These are phyloP conservation scores for Kodamaea ohmeri DNA, from an alignment of 1,139 yeast species.

Conservation along the genomic window DNA sequence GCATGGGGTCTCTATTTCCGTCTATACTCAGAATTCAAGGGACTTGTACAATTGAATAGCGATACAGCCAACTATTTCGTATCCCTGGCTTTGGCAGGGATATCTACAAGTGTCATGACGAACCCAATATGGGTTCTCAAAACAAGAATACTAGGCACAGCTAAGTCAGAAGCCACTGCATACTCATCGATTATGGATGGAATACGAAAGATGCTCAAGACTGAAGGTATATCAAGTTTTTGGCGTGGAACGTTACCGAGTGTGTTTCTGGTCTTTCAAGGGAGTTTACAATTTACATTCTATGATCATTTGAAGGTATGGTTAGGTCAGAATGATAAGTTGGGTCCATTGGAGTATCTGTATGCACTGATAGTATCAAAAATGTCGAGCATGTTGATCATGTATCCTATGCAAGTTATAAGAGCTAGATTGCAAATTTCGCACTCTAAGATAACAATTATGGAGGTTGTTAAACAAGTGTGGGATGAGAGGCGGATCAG, in stretches of 20 bases:
- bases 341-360: constrained; percentile 53
- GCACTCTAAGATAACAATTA: constrained; percentile 18
- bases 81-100: constrained; percentile 59
- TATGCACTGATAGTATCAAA: constrained; percentile 69
- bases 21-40: constrained; percentile 62
- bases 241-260: constrained; percentile 87
- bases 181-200: constrained; percentile 62
- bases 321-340: constrained; percentile 13
- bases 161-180: constrained; percentile 44
- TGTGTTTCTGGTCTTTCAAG: constrained; percentile 79
- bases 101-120: constrained; percentile 69
- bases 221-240: constrained; percentile 70
- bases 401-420: constrained; percentile 86
- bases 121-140: constrained; percentile 94
- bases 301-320: constrained; percentile 69
- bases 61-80: constrained; percentile 33
- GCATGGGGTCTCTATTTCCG: constrained; percentile 91
- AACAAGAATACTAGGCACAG: constrained; percentile 75
- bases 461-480: constrained; percentile 23
- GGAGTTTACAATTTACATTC: constrained; percentile 80
- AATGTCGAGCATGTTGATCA: constrained; percentile 58
- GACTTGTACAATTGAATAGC: constrained; percentile 18
- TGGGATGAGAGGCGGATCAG: constrained; percentile 46
- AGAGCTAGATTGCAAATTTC: constrained; percentile 56
- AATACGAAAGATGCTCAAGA: constrained; percentile 41